These are phyloP conservation scores for Neofusicoccum sp. DNA, from an alignment of 2,329 filamentous ascomycete genomes.

Conservation along the genomic window DNA sequence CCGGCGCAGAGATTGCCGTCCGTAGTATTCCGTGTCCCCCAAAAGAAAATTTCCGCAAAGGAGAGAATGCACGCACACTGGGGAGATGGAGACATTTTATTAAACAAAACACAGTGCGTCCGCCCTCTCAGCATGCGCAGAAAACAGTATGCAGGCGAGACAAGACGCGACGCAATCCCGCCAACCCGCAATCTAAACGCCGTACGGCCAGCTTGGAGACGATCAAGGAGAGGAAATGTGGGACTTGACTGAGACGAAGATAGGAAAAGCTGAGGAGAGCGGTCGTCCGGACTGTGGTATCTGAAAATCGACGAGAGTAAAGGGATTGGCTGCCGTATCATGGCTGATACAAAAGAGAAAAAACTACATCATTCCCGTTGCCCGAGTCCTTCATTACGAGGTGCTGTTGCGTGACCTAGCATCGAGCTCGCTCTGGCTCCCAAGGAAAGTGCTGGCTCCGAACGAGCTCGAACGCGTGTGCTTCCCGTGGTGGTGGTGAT, in stretches of 20 bases:
- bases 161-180: neutral
- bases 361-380: slow-evolving; percentile 8
- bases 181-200: slow-evolving; percentile 9
- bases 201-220: slow-evolving; percentile 2
- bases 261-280: neutral
- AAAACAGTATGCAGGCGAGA: neutral
- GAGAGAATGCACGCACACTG: slow-evolving; percentile 9
- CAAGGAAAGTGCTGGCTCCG: slow-evolving; percentile 10
- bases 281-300: slow-evolving; percentile 16
- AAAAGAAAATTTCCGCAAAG: slow-evolving; percentile 10
- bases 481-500: slow-evolving; percentile 17
- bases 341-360: slow-evolving; percentile 12
- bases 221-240: slow-evolving; percentile 1
- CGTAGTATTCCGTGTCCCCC: slow-evolving; percentile 2
- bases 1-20: slow-evolving; percentile 1
- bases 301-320: slow-evolving; percentile 15
- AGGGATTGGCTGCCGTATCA: slow-evolving; percentile 13
- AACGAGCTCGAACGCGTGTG: slow-evolving; percentile 14
- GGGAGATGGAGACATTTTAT: slow-evolving; percentile 5
- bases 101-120: neutral
- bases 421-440: slow-evolving; percentile 8
- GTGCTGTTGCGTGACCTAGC: slow-evolving; percentile 2
- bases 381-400: slow-evolving; percentile 3
- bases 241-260: slow-evolving; percentile 12
- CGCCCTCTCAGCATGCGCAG: neutral